phyloP scores from a whole-genome alignment of 1,284 basidiomycete species.

The Irpex sp. region DNA sequence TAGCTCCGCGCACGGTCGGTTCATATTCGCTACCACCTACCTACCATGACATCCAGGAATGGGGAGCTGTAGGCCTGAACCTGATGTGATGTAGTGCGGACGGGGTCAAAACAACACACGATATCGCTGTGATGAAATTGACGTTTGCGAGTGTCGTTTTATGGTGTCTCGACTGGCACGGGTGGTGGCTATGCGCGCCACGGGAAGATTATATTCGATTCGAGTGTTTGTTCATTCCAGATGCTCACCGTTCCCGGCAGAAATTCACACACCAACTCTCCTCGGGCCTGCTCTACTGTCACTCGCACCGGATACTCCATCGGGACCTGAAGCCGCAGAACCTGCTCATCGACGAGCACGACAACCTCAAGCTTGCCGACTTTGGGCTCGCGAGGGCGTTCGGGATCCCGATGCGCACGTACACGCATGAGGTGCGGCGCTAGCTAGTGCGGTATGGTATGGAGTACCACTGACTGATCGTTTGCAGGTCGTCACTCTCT shows the following conservation, averaged over 20 bases:
- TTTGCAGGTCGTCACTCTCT: conserved; percentile 91
- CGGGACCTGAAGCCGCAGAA: conserved; percentile 99
- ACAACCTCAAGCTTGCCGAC: conserved; percentile 94
- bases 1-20: background rate
- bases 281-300: conserved; percentile 90
- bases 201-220: too few species aligned
- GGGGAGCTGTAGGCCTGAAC: too few species aligned
- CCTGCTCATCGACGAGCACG: conserved; percentile 86
- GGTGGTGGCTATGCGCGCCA: background rate
- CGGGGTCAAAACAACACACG: too few species aligned
- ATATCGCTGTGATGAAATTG: too few species aligned
- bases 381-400: conserved; percentile 97
- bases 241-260: conserved; percentile 38
- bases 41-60: background rate
- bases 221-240: background rate
- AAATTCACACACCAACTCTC: conserved; percentile 90
- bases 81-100: too few species aligned
- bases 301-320: conserved; percentile 96
- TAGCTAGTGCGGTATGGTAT: background rate
- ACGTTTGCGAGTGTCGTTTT: background rate
- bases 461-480: background rate
- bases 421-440: conserved; percentile 89
- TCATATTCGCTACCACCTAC: background rate
- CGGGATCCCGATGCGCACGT: conserved; percentile 96
- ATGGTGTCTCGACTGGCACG: background rate